A percentile compares a stretch with the other conserved stretches of the same genome.
Conservation (phyloP, 164 flowering plant species). For the Piper longum region DNA sequence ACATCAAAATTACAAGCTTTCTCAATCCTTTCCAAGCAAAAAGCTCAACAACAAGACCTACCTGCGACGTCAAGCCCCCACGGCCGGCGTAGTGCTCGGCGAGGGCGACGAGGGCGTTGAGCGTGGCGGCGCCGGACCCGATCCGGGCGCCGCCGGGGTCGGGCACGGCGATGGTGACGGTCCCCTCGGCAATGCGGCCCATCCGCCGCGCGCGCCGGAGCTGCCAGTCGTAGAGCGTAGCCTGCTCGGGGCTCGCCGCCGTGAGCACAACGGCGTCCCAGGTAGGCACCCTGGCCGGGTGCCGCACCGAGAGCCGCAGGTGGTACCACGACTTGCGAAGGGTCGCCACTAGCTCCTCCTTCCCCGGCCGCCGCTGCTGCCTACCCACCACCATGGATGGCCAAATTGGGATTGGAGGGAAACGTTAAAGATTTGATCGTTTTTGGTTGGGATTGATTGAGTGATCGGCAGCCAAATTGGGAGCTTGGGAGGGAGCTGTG, state of each 20-base stretch:
- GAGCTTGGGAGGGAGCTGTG: too few relatives aligned
- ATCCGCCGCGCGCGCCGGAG: slow-evolving; percentile 71
- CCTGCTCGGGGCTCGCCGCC: slow-evolving; percentile 98
- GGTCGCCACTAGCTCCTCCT: slow-evolving; percentile 26
- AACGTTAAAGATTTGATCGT: too few relatives aligned
- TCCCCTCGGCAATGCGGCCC: slow-evolving; percentile 70
- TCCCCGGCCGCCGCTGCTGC: slow-evolving; percentile 4
- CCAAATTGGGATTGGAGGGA: too few relatives aligned
- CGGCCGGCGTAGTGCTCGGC: slow-evolving; percentile 22
- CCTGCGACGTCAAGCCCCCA: neutral
- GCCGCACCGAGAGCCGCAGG: slow-evolving; percentile 65
- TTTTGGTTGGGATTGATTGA: too few relatives aligned
- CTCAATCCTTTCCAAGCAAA: too few relatives aligned
- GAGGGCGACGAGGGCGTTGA: slow-evolving; percentile 63
- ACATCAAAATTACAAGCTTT: too few relatives aligned
- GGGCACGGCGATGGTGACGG: slow-evolving; percentile 85
- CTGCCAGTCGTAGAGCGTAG: slow-evolving; percentile 87
- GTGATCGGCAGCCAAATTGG: too few relatives aligned
- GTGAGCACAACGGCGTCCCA: slow-evolving; percentile 97
- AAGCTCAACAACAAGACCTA: too few relatives aligned
- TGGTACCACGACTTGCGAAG: slow-evolving; percentile 84
- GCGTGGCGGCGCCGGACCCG: slow-evolving; percentile 97
- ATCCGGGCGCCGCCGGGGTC: slow-evolving; percentile 86
- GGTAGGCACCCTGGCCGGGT: slow-evolving; percentile 77
- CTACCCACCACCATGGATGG: too few relatives aligned